phyloP scores from a whole-genome alignment of 2,329 filamentous ascomycete species.

The Fusarium nodosum region DNA sequence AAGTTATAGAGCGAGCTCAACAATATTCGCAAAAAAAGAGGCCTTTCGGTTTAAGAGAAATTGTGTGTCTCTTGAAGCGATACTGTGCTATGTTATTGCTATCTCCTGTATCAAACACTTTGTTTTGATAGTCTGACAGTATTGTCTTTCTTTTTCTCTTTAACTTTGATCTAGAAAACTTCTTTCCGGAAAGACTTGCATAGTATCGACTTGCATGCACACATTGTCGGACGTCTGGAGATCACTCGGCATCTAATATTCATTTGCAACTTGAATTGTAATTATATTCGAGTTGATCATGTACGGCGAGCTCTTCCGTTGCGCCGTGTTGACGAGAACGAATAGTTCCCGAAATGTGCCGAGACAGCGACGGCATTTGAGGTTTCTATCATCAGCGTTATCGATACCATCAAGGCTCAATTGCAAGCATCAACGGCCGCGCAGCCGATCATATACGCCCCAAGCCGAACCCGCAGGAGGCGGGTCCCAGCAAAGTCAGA shows the following conservation, averaged over 20 bases:
- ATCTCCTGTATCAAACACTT: constrained; percentile 1
- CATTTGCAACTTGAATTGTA: constrained; percentile 25
- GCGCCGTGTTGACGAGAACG: constrained; percentile 31
- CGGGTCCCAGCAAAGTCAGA: constrained; percentile 43
- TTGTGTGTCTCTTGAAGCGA: constrained; percentile 16
- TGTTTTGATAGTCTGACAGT: constrained; percentile 6
- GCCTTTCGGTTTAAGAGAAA: constrained; percentile 1
- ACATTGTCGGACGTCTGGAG: constrained; percentile 35
- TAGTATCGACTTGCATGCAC: constrained; percentile 20
- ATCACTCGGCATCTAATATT: constrained; percentile 42
- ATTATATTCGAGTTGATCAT: constrained; percentile 33
- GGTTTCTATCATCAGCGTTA: constrained; percentile 29
- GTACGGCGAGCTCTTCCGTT: constrained; percentile 40
- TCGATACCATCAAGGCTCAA: constrained; percentile 27
- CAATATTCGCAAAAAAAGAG: constrained; percentile 3
- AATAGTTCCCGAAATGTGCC: constrained; percentile 32
- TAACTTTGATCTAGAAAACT: constrained; percentile 19
- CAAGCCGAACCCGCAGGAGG: constrained; percentile 43
- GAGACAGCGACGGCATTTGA: constrained; percentile 29
- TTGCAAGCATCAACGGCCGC: constrained; percentile 26
- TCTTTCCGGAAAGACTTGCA: constrained; percentile 13
- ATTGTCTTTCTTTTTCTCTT: constrained; percentile 6
- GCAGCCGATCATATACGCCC: constrained; percentile 35
- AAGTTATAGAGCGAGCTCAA: constrained; percentile 12
- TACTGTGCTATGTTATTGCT: constrained; percentile 22